phyloP scores from a whole-genome alignment of 2,329 filamentous ascomycete genomes.

The Penicillium sp. region DNA sequence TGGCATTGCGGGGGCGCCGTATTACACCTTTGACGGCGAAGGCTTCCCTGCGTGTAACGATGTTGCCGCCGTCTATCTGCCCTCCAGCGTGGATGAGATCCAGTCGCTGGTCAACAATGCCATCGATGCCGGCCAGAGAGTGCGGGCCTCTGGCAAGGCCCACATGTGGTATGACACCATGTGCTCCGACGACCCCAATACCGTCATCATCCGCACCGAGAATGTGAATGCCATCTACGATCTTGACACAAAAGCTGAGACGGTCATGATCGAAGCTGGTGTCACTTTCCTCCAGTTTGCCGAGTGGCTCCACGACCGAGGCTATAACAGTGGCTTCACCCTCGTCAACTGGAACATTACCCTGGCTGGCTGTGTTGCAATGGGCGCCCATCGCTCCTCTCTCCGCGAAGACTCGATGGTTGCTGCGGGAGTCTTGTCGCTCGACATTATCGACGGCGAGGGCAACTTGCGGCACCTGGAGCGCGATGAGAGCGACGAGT shows the following conservation, averaged over 20 bases:
- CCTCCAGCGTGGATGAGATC: slow-evolving; percentile 12
- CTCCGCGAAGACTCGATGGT: slow-evolving; percentile 21
- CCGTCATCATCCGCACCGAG: slow-evolving; percentile 21
- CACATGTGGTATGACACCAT: slow-evolving; percentile 25
- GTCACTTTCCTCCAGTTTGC: slow-evolving; percentile 22
- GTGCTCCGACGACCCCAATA: slow-evolving; percentile 23
- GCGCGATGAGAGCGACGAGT: slow-evolving; percentile 18
- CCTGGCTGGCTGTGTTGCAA: slow-evolving; percentile 20
- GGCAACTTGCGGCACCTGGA: slow-evolving; percentile 18
- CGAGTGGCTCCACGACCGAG: slow-evolving; percentile 18
- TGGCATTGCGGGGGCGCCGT: slow-evolving; percentile 3
- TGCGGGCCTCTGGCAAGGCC: slow-evolving; percentile 19
- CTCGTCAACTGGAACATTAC: slow-evolving; percentile 23
- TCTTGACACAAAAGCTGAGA: slow-evolving; percentile 16
- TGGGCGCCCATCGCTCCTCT: slow-evolving; percentile 21
- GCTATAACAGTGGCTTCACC: slow-evolving; percentile 10
- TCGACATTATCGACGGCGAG: slow-evolving; percentile 19
- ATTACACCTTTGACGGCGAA: slow-evolving; percentile 22
- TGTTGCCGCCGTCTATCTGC: slow-evolving; percentile 16
- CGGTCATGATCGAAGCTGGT: slow-evolving; percentile 20
- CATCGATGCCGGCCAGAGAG: slow-evolving; percentile 18
- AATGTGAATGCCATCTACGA: slow-evolving; percentile 18
- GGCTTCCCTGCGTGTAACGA: slow-evolving; percentile 21
- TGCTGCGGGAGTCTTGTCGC: slow-evolving; percentile 14
- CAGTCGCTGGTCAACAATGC: slow-evolving; percentile 16